Evolutionary conservation across 345 rosid species (phyloP).

Genomic region (Syzygium aromaticum): DNA sequence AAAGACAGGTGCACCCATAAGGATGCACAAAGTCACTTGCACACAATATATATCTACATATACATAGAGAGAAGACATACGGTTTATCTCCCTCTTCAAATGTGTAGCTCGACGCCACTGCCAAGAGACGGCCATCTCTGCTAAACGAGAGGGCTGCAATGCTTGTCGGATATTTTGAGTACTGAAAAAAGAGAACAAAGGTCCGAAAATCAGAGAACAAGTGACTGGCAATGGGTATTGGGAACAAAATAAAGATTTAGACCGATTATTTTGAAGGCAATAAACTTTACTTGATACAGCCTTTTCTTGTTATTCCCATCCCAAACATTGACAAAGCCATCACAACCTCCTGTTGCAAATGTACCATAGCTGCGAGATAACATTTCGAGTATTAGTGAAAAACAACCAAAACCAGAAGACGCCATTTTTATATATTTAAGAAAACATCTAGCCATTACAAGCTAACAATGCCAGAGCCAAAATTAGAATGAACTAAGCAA

Average conservation of each 20-base stretch:
- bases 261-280: background rate
- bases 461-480: background rate
- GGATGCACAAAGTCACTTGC: background rate
- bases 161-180: conserved; percentile 87
- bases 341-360: conserved; percentile 98
- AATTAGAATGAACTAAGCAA: background rate
- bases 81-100: conserved; percentile 94
- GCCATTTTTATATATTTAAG: background rate
- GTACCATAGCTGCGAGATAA: conserved; percentile 77
- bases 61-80: conserved; percentile 22
- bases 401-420: background rate
- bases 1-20: background rate
- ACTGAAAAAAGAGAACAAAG: conserved; percentile 36
- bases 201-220: background rate
- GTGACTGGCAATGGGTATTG: background rate
- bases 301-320: conserved; percentile 99
- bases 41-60: background rate
- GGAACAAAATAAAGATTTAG: background rate
- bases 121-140: conserved; percentile 88
- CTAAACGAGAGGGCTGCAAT: conserved; percentile 92
- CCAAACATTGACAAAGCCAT: conserved; percentile 96
- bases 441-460: background rate
- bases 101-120: conserved; percentile 97
- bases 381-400: background rate
- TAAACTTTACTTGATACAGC: conserved; percentile 70